phyloP scores from a whole-genome alignment of 345 rosid species.

The Eutrema japonicum region DNA sequence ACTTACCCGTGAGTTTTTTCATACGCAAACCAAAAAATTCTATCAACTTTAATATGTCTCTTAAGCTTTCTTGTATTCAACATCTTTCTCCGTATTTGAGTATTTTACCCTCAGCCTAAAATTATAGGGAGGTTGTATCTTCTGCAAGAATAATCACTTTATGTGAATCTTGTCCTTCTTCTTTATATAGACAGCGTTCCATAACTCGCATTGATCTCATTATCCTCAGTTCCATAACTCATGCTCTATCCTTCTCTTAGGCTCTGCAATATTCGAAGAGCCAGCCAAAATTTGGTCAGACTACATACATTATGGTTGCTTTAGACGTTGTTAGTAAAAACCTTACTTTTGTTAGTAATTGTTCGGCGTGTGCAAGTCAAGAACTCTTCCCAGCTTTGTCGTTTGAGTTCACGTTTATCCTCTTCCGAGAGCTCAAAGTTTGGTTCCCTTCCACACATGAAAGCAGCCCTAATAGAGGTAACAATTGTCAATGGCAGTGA shows the following conservation, averaged over 20 bases:
- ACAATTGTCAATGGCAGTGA: constrained; percentile 16
- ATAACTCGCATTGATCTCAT: constrained; percentile 46
- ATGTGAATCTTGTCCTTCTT: constrained; percentile 50
- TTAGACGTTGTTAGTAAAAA: constrained; percentile 1
- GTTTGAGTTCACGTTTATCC: constrained; percentile 72
- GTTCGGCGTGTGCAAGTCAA: constrained; percentile 80
- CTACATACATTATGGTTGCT: neutral
- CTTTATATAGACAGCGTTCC: constrained; percentile 50
- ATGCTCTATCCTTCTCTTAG: constrained; percentile 68
- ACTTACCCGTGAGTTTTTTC: neutral
- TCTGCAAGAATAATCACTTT: constrained; percentile 12
- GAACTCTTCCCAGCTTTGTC: constrained; percentile 88
- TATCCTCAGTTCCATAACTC: constrained; percentile 51
- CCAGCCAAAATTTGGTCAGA: constrained; percentile 11
- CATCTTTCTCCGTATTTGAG: neutral
- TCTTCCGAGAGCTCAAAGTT: constrained; percentile 81
- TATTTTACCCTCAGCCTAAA: constrained; percentile 14
- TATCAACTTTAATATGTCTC: neutral
- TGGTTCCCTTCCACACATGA: constrained; percentile 98
- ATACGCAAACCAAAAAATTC: neutral
- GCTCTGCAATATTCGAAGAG: constrained; percentile 51
- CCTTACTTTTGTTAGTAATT: constrained; percentile 83
- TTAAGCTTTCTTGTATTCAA: constrained; percentile 24
- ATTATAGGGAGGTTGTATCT: constrained; percentile 1
- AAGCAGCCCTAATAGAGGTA: constrained; percentile 74